A percentile compares a stretch with the other conserved stretches of the same genome.
Conservation (phyloP, 768 basidiomycete species). For the Lentinula lateritia region DNA sequence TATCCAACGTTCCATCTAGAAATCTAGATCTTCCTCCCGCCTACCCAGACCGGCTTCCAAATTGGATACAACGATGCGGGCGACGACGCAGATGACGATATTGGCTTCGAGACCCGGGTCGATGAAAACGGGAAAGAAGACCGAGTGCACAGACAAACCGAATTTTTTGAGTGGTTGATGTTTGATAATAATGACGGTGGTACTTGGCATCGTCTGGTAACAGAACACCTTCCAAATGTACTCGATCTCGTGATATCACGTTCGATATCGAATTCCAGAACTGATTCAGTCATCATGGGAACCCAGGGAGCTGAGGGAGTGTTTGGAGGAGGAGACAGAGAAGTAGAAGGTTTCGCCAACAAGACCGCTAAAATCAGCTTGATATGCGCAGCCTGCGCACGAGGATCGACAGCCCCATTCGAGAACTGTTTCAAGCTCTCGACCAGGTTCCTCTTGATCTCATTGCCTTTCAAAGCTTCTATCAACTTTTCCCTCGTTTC, state of each 20-base stretch:
- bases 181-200: neutral
- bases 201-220: too few species aligned
- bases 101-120: neutral
- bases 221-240: neutral
- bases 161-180: neutral
- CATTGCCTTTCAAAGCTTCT: too few species aligned
- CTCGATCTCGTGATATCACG: neutral
- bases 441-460: too few species aligned
- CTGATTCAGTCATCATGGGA: neutral
- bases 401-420: too few species aligned
- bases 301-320: neutral
- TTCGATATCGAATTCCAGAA: neutral
- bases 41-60: neutral
- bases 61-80: neutral
- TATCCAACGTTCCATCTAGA: too few species aligned
- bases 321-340: neutral
- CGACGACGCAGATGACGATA: neutral
- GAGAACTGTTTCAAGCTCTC: too few species aligned
- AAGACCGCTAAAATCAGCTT: too few species aligned
- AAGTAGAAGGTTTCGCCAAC: too few species aligned
- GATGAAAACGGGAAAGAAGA: neutral
- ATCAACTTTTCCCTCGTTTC: too few species aligned
- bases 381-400: too few species aligned
- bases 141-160: neutral
- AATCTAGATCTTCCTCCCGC: neutral